Evolutionary conservation across 345 rosid species (phyloP).

Genomic region (Acer negundo): DNA sequence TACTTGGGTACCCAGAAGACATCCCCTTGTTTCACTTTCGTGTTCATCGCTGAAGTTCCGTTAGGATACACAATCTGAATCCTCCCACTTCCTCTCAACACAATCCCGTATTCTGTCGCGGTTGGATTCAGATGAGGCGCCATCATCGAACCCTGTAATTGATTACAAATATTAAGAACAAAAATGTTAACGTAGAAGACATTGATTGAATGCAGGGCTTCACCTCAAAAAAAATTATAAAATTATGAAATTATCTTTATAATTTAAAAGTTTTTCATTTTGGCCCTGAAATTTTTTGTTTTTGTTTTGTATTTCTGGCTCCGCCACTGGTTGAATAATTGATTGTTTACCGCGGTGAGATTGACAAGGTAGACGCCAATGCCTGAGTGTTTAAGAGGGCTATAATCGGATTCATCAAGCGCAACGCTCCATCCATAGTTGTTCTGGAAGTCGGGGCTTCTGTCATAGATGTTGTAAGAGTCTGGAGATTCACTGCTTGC

Average conservation of each 20-base stretch:
- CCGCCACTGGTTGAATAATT: neutral
- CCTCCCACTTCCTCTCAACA: slow-evolving; percentile 62
- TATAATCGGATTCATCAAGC: slow-evolving; percentile 51
- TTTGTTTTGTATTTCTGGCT: too few species aligned
- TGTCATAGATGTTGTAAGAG: slow-evolving; percentile 62
- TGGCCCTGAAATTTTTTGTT: too few species aligned
- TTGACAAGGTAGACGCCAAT: slow-evolving; percentile 71
- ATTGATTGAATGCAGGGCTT: too few species aligned
- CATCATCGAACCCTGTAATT: slow-evolving; percentile 85
- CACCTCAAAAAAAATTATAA: too few species aligned
- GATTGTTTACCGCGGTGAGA: slow-evolving; percentile 67
- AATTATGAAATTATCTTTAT: too few species aligned
- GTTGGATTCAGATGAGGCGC: slow-evolving; percentile 89
- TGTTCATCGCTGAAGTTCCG: slow-evolving; percentile 67
- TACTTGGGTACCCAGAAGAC: slow-evolving; percentile 85
- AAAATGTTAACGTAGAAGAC: neutral
- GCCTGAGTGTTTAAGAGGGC: slow-evolving; percentile 65
- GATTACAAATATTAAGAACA: too few species aligned
- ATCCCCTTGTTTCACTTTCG: slow-evolving; percentile 57
- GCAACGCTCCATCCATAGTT: slow-evolving; percentile 83
- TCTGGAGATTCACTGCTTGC: slow-evolving; percentile 43
- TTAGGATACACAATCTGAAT: slow-evolving; percentile 76
- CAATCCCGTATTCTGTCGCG: slow-evolving; percentile 82
- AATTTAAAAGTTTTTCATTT: too few species aligned
- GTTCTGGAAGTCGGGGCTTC: slow-evolving; percentile 54